Base-by-base conservation (phyloP, 129 eudicot species). In the Artemisia tridentata region DNA sequence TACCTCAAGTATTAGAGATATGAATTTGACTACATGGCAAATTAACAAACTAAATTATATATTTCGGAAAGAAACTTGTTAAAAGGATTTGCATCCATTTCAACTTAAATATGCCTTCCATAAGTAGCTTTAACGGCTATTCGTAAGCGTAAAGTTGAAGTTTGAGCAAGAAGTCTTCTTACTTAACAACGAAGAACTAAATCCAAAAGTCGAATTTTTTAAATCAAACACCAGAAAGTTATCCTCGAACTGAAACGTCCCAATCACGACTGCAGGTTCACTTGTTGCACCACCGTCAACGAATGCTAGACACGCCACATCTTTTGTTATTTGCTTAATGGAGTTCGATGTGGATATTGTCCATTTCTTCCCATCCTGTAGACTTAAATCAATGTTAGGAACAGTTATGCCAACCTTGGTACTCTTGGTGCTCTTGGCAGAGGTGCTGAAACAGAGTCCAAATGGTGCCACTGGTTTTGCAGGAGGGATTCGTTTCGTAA, bases 341-440 rank as follows among this genome's bases (percentile, higher is more conserved):
- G 55, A 50, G 55, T 50, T 50, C 4, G 55, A 3, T n/a, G 55
- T 50, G 5, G 55, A 50, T 50, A 50, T 50, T 11, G 17, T n/a
- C 55, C 55, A 50, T 50, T 50, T 50, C 55, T 50, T 50, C 55
- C 55, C 55, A 50, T n/a, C 55, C 55, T 50, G 55, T 11, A 50
- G 55, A 50, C 6, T 50, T 12, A 50, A 50, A 13, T 50, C 55
- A 50, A 50, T n/a, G 17, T 50, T n/a, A 50, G 55, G 55, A 50
- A 50, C 55, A 11, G 15, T 50, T 11, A 50, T 11, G 17, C 55
- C 55, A 50, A 50, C 55, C 17, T 13, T 50, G 15, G 55, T 50
- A 50, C 55, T 15, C 0, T 49, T 12, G 16, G 16, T 49, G 54
- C 15, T 11, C 4, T 12, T 11, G 4, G 54, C 16, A 3, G 54